These are phyloP conservation scores for Leishmania tarentolae DNA, from an alignment of 208 protist species.

Conservation along the genomic window DNA sequence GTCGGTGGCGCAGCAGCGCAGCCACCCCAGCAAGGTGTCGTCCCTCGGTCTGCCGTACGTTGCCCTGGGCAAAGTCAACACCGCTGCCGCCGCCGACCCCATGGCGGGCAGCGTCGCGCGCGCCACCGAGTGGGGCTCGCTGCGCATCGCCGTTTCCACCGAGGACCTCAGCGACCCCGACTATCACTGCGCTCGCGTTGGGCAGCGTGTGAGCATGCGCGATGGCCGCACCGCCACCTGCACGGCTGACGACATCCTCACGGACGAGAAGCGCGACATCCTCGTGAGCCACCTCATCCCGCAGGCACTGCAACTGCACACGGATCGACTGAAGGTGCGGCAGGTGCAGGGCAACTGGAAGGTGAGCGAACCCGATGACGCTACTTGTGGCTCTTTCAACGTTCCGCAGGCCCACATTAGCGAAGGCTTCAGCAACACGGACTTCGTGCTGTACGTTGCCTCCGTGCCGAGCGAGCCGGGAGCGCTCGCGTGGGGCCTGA, in stretches of 20 bases:
- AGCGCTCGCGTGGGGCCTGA: constrained; percentile 44
- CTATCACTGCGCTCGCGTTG: constrained; percentile 44
- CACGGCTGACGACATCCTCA: constrained; percentile 37
- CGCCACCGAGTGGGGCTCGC: constrained; percentile 16
- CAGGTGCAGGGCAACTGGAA: constrained; percentile 15
- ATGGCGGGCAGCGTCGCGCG: constrained; percentile 16
- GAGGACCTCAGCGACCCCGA: constrained; percentile 32
- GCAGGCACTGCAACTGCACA: constrained; percentile 50
- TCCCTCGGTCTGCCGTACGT: constrained; percentile 12
- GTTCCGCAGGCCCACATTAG: constrained; percentile 37
- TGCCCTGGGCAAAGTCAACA: neutral
- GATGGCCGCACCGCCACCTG: constrained; percentile 27
- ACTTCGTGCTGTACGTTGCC: constrained; percentile 75
- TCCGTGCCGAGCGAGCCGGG: constrained; percentile 30
- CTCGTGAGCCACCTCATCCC: constrained; percentile 48
- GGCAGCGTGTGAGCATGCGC: constrained; percentile 20
- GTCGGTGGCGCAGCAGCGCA: neutral
- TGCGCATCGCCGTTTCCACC: constrained; percentile 45
- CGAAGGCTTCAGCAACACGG: constrained; percentile 35
- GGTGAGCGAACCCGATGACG: constrained; percentile 10
- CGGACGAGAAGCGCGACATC: constrained; percentile 28
- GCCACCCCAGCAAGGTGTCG: constrained; percentile 5
- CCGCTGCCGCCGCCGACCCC: constrained; percentile 2
- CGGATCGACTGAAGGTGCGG: constrained; percentile 41
- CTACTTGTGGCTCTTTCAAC: neutral